Base-by-base conservation (phyloP, 1,284 basidiomycete species). In the Agroathelia rolfsii region DNA sequence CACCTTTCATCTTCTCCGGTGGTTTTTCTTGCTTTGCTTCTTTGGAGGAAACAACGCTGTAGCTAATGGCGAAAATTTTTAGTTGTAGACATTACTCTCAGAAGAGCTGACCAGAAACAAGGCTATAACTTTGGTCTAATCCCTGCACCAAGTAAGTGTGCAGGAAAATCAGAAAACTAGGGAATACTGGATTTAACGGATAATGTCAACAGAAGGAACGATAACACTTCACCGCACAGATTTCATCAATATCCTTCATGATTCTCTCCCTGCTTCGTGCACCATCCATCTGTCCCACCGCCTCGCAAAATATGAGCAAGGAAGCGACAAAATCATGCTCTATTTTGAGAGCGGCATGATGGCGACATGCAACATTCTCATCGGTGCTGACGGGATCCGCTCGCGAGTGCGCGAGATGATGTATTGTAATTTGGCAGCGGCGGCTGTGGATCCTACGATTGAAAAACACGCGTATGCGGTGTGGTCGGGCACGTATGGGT, bases 331-430 rank as follows among this genome's bases (percentile, higher is more conserved):
- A 9, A 46, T 61, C 17, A 42, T 30, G 0, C 43, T 64, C 13
- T 30, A 45, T 10, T 64, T 66, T 40, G 38, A 51, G 2, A 56
- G 64, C 37, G 56, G 56, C 7, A 46, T 55, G 13, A 50, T 44
- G 12, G 49, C 55, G 3, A 43, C 45, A 25, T 58, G 62, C 20
- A 62, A 68, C 37, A 28, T 68, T 7, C 51, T 66, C n/a, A 43
- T 66, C 24, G 65, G 63, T 2, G 58, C 59, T n/a, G 64, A 68
- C 40, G 65, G 64, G 5, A 56, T 68, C 28, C 61, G 59, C 36
- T 63, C 61, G 1, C 40, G 46, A 11, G 52, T 55, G 14, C 55
- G 63, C 10, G 38, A 41, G 10, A 48, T 53, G 34, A 54, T 61
- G 55, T 55, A 59, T 39, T 42, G 40, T 10, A 40, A 44, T 28